A percentile compares a stretch with the other conserved stretches of the same genome.
phyloP scores from a whole-genome alignment of 371 early-diverging fungal genomes.

The Polyrhizophydium stewartii region DNA sequence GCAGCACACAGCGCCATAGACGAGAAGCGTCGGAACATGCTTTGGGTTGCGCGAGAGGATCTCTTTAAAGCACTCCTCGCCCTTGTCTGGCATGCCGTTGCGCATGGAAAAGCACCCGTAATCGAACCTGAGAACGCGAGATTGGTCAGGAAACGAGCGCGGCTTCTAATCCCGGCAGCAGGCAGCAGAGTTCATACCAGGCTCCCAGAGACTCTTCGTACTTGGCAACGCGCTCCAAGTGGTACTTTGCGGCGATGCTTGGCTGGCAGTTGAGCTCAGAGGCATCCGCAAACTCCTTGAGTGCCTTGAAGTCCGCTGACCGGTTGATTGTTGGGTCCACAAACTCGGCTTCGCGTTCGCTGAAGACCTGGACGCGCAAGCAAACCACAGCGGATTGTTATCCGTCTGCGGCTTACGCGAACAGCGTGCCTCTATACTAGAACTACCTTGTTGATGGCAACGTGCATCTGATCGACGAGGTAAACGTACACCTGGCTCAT shows the following conservation, averaged over 20 bases:
- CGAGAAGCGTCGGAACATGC: conserved; percentile 44
- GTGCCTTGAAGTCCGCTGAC: conserved; percentile 29
- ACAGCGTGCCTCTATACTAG: neutral
- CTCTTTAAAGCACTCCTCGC: conserved; percentile 46
- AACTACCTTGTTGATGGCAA: conserved; percentile 32
- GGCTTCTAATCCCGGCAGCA: no score
- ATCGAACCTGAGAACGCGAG: conserved; percentile 34
- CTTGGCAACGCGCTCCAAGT: conserved; percentile 44
- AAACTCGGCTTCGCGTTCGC: conserved; percentile 19
- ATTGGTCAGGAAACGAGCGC: neutral
- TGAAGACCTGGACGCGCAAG: conserved; percentile 19
- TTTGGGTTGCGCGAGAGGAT: conserved; percentile 39
- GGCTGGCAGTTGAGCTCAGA: conserved; percentile 34
- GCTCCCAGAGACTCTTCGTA: conserved; percentile 43
- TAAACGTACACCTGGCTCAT: conserved; percentile 50
- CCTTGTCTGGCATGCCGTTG: conserved; percentile 28
- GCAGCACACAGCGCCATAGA: conserved; percentile 37
- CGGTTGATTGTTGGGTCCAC: conserved; percentile 24
- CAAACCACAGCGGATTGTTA: neutral
- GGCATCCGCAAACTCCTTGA: conserved; percentile 40
- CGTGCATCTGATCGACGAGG: conserved; percentile 48
- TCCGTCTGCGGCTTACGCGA: no score
- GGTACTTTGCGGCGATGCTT: conserved; percentile 31
- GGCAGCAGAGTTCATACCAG: conserved; percentile 28
- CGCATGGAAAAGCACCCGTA: conserved; percentile 47